phyloP scores from a whole-genome alignment of 805 yeast genomes.

The Tetrapisispora iriomotensis region DNA sequence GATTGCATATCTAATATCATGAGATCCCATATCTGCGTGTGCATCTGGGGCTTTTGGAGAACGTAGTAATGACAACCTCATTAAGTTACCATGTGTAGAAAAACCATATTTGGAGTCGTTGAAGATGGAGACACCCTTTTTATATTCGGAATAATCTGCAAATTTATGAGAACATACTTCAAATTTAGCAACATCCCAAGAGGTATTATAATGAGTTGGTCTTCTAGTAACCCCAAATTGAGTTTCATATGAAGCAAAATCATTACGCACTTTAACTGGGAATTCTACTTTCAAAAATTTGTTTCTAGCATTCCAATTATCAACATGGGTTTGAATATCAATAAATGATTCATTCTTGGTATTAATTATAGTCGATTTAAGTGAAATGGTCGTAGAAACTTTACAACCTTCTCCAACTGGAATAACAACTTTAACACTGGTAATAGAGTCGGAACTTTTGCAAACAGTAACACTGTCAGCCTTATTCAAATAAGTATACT shows the following conservation, averaged over 20 bases:
- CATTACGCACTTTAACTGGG: conserved; percentile 73
- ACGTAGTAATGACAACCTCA: conserved; percentile 78
- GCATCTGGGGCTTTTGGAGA: conserved; percentile 94
- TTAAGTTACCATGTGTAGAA: conserved; percentile 82
- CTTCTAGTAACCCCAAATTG: conserved; percentile 87
- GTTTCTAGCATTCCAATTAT: conserved; percentile 75
- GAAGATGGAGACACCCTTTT: conserved; percentile 77
- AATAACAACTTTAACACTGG: conserved; percentile 54
- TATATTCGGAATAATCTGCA: conserved; percentile 80
- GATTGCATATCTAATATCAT: conserved; percentile 71
- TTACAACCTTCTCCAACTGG: conserved; percentile 47
- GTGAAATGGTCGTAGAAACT: conserved; percentile 59
- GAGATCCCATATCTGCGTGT: conserved; percentile 86
- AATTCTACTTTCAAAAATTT: conserved; percentile 90
- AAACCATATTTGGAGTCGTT: conserved; percentile 89
- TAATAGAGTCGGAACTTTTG: conserved; percentile 41
- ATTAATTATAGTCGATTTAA: conserved; percentile 38
- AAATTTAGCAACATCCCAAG: conserved; percentile 95
- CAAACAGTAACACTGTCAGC: conserved; percentile 28
- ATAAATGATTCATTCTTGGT: conserved; percentile 34
- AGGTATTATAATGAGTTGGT: conserved; percentile 89
- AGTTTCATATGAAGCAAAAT: conserved; percentile 81
- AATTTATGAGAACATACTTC: conserved; percentile 93
- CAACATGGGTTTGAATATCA: conserved; percentile 50
- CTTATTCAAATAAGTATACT: conserved; percentile 41